These are phyloP conservation scores for Andrographis paniculata DNA, from an alignment of 305 asterid species.

Conservation along the genomic window DNA sequence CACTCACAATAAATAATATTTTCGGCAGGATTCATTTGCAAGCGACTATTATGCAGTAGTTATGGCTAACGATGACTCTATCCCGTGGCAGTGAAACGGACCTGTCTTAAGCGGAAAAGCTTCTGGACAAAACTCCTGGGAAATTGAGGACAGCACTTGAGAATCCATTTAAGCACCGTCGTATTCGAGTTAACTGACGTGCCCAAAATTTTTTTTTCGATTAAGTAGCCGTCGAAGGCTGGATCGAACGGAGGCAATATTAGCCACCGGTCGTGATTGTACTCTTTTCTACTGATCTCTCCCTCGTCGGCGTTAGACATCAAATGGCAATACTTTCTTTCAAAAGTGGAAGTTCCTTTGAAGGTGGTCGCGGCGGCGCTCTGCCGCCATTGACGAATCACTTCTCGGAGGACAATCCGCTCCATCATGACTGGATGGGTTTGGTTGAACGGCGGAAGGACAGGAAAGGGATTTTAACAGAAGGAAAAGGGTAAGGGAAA, in stretches of 20 bases:
- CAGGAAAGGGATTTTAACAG: too few relatives aligned
- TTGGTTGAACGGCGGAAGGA: too few relatives aligned
- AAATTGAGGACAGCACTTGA: constrained; percentile 69
- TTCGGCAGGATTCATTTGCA: neutral
- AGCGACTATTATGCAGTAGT: neutral
- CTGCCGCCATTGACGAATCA: constrained; percentile 30
- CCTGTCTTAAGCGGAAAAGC: constrained; percentile 83
- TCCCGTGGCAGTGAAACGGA: constrained; percentile 15
- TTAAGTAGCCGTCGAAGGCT: constrained; percentile 38
- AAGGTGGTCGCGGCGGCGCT: constrained; percentile 19
- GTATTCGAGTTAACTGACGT: constrained; percentile 16
- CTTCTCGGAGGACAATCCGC: constrained; percentile 34
- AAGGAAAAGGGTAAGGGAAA: too few relatives aligned
- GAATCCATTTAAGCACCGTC: constrained; percentile 80
- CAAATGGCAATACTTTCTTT: constrained; percentile 21
- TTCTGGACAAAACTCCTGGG: constrained; percentile 78
- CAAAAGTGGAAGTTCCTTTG: neutral
- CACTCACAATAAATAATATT: neutral
- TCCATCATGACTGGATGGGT: too few relatives aligned
- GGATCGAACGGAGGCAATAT: constrained; percentile 57
- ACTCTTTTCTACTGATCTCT: constrained; percentile 24
- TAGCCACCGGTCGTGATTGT: constrained; percentile 36
- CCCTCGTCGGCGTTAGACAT: constrained; percentile 20
- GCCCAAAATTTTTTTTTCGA: constrained; percentile 42
- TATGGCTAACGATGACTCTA: constrained; percentile 4